Evolutionary conservation across 805 yeast species (phyloP).

Genomic region (Nakazawaea wickerhamii): DNA sequence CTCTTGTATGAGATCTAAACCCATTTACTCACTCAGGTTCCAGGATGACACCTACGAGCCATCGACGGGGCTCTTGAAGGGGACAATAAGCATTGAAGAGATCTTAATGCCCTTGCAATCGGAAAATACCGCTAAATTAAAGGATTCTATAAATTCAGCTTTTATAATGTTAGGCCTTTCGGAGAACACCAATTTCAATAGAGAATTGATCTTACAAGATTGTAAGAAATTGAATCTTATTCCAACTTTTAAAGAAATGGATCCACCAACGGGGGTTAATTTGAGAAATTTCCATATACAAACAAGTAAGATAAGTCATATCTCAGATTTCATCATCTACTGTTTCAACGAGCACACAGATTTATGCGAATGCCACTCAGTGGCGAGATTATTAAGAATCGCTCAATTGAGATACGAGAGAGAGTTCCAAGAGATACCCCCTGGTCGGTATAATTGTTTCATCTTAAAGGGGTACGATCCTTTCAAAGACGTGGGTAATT

Average conservation of each 20-base stretch:
- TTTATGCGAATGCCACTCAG: constrained; percentile 32
- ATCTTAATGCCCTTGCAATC: constrained; percentile 40
- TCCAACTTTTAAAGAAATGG: constrained; percentile 54
- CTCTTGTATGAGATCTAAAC: constrained; percentile 24
- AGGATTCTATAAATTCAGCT: constrained; percentile 24
- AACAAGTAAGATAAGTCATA: constrained; percentile 67
- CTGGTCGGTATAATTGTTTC: constrained; percentile 24
- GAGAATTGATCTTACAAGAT: constrained; percentile 33
- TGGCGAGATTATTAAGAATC: constrained; percentile 35
- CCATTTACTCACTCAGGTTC: constrained; percentile 15
- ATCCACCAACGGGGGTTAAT: constrained; percentile 68
- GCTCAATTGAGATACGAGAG: constrained; percentile 32
- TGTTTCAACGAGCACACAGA: constrained; percentile 43
- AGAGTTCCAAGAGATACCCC: constrained; percentile 22
- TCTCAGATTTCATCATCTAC: constrained; percentile 77
- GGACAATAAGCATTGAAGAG: constrained; percentile 50
- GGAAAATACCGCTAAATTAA: constrained; percentile 21
- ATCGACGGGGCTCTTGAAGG: constrained; percentile 43
- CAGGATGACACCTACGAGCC: constrained; percentile 16
- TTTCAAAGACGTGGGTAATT: constrained; percentile 15
- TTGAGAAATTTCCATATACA: constrained; percentile 84
- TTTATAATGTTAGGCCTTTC: constrained; percentile 15
- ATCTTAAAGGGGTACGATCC: constrained; percentile 19
- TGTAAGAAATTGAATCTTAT: constrained; percentile 36
- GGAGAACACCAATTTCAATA: constrained; percentile 1